phyloP scores from a whole-genome alignment of 1,139 yeast species.

The Suhomyces terraborum region DNA sequence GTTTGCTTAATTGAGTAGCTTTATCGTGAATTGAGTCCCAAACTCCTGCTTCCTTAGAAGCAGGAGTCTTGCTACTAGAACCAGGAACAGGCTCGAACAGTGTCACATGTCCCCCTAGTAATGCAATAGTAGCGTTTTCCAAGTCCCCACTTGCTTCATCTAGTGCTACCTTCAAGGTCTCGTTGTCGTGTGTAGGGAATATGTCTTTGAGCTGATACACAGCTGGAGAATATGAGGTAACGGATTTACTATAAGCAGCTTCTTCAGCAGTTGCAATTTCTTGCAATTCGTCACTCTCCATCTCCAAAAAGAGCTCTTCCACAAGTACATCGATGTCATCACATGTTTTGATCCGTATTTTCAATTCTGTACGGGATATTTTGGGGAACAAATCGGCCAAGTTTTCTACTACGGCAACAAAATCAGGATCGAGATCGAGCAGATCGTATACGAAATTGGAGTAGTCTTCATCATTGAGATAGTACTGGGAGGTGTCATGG shows the following conservation, averaged over 20 bases:
- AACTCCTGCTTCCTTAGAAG: constrained; percentile 1
- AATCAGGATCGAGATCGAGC: constrained; percentile 20
- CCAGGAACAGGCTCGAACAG: neutral
- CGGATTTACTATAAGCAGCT: neutral
- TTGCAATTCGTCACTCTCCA: constrained; percentile 18
- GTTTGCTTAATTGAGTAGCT: constrained; percentile 11
- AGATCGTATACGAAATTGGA: constrained; percentile 18
- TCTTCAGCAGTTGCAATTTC: constrained; percentile 12
- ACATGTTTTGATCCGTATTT: constrained; percentile 23
- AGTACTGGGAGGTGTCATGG: neutral
- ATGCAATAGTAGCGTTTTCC: constrained; percentile 17
- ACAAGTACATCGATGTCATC: constrained; percentile 25
- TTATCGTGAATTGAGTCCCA: constrained; percentile 15
- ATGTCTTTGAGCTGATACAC: constrained; percentile 25
- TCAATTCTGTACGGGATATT: constrained; percentile 29
- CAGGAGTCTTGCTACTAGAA: neutral
- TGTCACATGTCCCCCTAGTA: constrained; percentile 15
- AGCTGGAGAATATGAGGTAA: constrained; percentile 11
- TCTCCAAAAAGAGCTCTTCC: constrained; percentile 25
- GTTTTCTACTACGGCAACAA: constrained; percentile 22
- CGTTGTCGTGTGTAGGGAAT: constrained; percentile 24
- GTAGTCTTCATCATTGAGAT: constrained; percentile 17
- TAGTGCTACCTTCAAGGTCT: constrained; percentile 19
- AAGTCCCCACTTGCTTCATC: constrained; percentile 22
- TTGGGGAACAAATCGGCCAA: constrained; percentile 34